Evolutionary conservation across 2,329 filamentous ascomycete genomes (phyloP).

Genomic region (Pleoardoris graminearum): DNA sequence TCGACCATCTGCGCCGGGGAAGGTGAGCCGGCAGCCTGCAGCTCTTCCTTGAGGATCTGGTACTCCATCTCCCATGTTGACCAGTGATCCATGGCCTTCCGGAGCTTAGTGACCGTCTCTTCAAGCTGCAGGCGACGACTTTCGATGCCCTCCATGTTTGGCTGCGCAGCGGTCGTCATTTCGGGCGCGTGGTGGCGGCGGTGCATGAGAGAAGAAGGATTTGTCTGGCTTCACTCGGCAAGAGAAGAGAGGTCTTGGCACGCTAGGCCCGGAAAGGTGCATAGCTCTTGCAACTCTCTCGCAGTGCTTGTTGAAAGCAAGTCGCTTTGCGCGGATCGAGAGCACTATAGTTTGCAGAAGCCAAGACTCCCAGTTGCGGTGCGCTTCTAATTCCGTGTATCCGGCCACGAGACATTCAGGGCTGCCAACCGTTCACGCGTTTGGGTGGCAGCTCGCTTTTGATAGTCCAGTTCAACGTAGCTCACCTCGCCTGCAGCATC

Average conservation of each 20-base stretch:
- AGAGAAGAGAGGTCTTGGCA: conserved; percentile 21
- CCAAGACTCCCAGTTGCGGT: no score
- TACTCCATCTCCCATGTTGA: conserved; percentile 90
- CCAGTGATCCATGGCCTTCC: conserved; percentile 81
- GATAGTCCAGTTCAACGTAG: conserved; percentile 15
- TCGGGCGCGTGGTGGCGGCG: conserved; percentile 5
- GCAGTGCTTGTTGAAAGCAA: conserved; percentile 1
- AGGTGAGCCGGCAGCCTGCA: conserved; percentile 53
- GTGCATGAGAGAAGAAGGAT: conserved; percentile 8
- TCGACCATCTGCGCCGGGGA: conserved; percentile 36
- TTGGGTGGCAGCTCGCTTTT: conserved; percentile 7
- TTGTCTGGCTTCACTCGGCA: conserved; percentile 2
- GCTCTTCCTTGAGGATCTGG: conserved; percentile 82
- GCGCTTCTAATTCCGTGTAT: no score
- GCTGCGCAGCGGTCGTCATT: conserved; percentile 40
- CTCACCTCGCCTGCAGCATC: not conserved
- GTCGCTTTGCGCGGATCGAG: no score
- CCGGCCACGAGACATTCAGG: no score
- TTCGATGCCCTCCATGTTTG: conserved; percentile 70
- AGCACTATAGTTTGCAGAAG: no score
- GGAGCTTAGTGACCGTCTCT: conserved; percentile 72
- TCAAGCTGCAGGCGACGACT: conserved; percentile 75
- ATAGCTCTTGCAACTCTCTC: conserved; percentile 9
- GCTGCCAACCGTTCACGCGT: not conserved
- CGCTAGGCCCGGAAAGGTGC: conserved; percentile 16